Conservation (phyloP, 164 flowering plant species). For the Santalum album region DNA sequence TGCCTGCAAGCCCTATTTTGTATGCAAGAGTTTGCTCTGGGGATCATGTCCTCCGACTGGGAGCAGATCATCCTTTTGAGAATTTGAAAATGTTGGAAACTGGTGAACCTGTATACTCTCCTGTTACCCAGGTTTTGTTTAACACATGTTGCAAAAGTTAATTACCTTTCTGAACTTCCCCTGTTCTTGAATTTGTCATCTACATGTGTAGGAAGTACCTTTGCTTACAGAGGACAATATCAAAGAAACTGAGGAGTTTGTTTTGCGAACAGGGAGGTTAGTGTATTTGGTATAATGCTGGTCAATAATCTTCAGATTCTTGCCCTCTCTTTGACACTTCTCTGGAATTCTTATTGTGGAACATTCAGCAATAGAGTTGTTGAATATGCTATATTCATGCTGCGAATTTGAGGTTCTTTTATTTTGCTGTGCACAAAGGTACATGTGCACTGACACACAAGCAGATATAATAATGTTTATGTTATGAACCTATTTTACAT, state of each 20-base stretch:
- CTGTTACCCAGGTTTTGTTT: slow-evolving; percentile 71
- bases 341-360: not conserved
- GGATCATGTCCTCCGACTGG: slow-evolving; percentile 69
- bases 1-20: slow-evolving; percentile 21
- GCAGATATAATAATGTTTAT: no score
- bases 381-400: no score
- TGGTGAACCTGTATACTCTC: slow-evolving; percentile 77
- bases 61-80: slow-evolving; percentile 51
- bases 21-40: slow-evolving; percentile 67
- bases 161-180: not conserved
- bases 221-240: slow-evolving; percentile 89
- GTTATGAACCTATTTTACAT: no score
- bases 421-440: no score
- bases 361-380: no score
- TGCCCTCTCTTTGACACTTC: not conserved
- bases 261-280: slow-evolving; percentile 95
- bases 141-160: slow-evolving; percentile 2
- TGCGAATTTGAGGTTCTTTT: no score
- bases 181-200: slow-evolving; percentile 6
- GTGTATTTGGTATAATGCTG: slow-evolving; percentile 13
- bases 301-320: not conserved
- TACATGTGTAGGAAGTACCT: slow-evolving; percentile 67
- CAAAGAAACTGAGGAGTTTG: slow-evolving; percentile 91
- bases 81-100: slow-evolving; percentile 78
- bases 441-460: no score